These are phyloP conservation scores for Nemania abortiva DNA, from an alignment of 2,329 filamentous ascomycete species.

Conservation along the genomic window DNA sequence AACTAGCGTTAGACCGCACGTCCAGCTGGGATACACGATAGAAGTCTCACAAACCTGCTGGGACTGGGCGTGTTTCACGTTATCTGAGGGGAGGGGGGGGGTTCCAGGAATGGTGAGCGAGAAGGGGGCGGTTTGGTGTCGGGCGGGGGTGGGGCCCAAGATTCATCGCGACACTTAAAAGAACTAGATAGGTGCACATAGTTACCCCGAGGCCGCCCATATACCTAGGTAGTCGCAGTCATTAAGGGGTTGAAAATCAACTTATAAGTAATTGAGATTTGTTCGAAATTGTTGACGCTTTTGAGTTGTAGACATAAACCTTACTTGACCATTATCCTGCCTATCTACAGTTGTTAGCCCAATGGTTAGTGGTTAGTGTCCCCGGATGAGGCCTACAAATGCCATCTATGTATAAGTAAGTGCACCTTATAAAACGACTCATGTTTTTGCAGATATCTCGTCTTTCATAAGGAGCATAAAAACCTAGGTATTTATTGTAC, in stretches of 20 bases:
- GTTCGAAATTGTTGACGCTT: neutral
- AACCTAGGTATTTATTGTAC: no score
- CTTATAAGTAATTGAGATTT: no score
- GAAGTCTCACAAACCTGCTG: conserved; percentile 1
- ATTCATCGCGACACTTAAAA: neutral
- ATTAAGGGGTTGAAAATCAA: no score
- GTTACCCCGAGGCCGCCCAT: no score
- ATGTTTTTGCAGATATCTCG: no score
- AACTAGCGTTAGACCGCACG: no score
- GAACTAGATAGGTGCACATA: no score
- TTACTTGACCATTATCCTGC: neutral
- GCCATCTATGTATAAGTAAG: no score
- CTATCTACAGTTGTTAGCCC: no score
- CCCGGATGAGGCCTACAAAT: neutral
- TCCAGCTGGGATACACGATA: neutral
- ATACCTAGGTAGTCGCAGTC: neutral
- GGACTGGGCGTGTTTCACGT: neutral
- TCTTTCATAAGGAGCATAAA: no score
- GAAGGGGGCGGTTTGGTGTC: neutral
- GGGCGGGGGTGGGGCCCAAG: neutral
- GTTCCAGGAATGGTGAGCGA: neutral
- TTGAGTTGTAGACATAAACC: neutral
- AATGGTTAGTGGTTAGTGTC: no score
- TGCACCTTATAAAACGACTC: no score
- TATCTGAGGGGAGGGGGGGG: neutral